Evolutionary conservation across 2,329 filamentous ascomycete species (phyloP), one percentile per base, ranked within the genome.

Genomic region (Aspergillus transmontanensis): DNA sequence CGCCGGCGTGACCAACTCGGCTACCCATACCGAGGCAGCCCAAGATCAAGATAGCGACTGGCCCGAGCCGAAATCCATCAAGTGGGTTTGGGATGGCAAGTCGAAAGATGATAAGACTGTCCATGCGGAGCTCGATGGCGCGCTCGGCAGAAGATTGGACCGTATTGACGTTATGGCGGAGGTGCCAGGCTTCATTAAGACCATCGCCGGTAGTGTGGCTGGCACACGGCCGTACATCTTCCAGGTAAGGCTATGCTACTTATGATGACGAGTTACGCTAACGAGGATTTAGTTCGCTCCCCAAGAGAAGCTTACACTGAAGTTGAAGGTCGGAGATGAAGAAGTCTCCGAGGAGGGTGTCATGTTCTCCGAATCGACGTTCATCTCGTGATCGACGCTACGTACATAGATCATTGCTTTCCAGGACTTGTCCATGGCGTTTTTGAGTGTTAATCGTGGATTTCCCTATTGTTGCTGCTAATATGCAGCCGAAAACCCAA

Each of bases 171-270:
- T 99, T 72, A 96, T 99, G 93, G 93, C 91, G 28, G 94, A 99
- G 79, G 91, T 99, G 41, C 95, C 95, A 3, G 92, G 90, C 34
- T 96, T 99, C 73, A 90, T 99, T 78, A 99, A 99, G 87, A 89
- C 89, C 71, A 93, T 99, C 75, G 93, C 96, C 30, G 92, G 92
- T 50, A 90, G 87, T 68, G 92, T 94, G 14, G 93, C 90, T 4
- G 95, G 95, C 66, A 96, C 95, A 32, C 95, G 93, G 83, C 95
- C 95, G 6, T 99, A 97, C 79, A 98, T 99, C 72, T 99, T 97
- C 81, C 95, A 96, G 85, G 92, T 94, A 79, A 69, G 85, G 77
- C 41, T 32, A 21, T 9, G 50, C 32, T 36, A 46, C 62, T 32
- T 14, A 5, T 32, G 23, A 34, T n/a, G 60, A 61, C 56, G 43